Percentiles rank a stretch among this genome's conserved stretches.
Conservation (phyloP, 169 alveolate genomes). For the Amoebophrya sp. region DNA sequence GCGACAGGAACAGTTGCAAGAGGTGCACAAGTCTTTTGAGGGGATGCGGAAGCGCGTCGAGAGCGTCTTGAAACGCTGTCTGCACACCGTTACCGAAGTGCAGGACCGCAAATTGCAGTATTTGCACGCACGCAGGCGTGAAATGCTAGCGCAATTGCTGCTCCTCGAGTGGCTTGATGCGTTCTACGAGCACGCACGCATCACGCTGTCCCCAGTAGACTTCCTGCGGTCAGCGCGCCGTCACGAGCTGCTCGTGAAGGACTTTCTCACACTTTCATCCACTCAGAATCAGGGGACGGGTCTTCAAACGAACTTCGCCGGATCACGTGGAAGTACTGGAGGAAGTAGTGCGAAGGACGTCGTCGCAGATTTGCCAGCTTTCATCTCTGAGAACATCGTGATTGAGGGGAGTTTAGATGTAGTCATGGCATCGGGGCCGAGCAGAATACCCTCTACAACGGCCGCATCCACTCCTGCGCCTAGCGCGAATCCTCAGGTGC, state of each 20-base stretch:
- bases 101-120: background rate
- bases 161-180: background rate
- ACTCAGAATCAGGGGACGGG: no score
- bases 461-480: background rate
- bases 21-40: background rate
- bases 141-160: background rate
- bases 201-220: background rate
- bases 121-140: background rate
- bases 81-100: background rate
- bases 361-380: background rate
- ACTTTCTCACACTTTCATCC: background rate
- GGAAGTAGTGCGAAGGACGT: background rate
- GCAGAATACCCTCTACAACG: background rate
- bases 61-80: background rate
- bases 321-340: no score
- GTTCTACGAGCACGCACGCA: background rate
- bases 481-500: background rate
- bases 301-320: no score
- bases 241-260: background rate
- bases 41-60: background rate
- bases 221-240: background rate
- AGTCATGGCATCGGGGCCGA: background rate
- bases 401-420: background rate
- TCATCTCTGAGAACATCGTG: background rate
- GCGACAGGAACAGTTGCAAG: background rate